Percentiles rank a stretch among this genome's conserved stretches.
These are phyloP conservation scores for Pleurotus giganteus DNA, from an alignment of 768 basidiomycete species.

Conservation along the genomic window DNA sequence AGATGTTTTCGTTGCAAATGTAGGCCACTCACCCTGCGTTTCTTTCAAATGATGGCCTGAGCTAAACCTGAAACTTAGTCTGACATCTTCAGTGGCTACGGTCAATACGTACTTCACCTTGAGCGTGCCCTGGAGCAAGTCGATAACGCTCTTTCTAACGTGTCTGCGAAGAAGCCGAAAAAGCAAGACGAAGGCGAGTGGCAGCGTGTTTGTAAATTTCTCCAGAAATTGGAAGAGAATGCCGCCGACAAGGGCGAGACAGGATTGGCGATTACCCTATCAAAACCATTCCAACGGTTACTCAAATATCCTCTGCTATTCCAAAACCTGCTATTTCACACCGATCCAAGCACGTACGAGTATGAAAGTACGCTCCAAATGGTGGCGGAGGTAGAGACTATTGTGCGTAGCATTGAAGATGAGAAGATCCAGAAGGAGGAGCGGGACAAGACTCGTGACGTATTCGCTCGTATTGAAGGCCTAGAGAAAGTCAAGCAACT, in stretches of 20 bases:
- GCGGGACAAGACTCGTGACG: conserved; percentile 91
- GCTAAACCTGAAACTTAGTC: conserved; percentile 48
- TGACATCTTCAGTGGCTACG: conserved; percentile 91
- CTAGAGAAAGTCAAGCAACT: conserved; percentile 92
- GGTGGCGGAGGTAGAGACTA: conserved; percentile 95
- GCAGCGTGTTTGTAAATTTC: conserved; percentile 70
- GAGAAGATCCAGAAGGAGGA: conserved; percentile 98
- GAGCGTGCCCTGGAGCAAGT: conserved; percentile 89
- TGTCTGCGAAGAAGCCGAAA: conserved; percentile 71
- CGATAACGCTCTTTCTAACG: conserved; percentile 71
- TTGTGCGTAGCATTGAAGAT: conserved; percentile 96
- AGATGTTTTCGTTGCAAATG: conserved; percentile 94
- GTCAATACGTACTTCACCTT: conserved; percentile 90
- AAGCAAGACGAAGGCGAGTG: conserved; percentile 80
- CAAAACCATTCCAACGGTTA: conserved; percentile 95
- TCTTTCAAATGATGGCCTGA: conserved; percentile 13
- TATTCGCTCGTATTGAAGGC: conserved; percentile 95
- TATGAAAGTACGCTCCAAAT: conserved; percentile 95
- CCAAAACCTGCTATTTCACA: conserved; percentile 95
- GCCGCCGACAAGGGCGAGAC: conserved; percentile 90
- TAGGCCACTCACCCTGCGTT: conserved; percentile 39
- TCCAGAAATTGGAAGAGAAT: conserved; percentile 75
- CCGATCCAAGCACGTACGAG: conserved; percentile 95
- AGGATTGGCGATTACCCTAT: conserved; percentile 90
- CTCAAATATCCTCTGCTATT: conserved; percentile 97